Evolutionary conservation across 495 filamentous ascomycete species (phyloP).

Genomic region (Oidiodendron maius): DNA sequence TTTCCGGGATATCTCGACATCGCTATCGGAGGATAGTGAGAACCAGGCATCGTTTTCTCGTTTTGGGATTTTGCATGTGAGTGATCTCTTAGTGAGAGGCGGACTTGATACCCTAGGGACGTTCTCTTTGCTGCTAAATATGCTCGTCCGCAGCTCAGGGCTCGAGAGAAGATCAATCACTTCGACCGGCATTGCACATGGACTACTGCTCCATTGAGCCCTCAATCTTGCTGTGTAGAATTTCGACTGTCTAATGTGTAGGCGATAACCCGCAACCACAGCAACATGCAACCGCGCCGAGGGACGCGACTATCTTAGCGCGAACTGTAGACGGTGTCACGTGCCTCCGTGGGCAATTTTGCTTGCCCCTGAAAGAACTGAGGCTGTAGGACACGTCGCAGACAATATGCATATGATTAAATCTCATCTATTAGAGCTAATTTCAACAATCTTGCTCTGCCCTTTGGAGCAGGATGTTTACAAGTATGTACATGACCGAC

Average conservation of each 20-base stretch:
- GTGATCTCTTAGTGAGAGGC: conserved; percentile 1
- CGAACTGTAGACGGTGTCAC: not conserved
- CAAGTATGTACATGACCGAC: not conserved
- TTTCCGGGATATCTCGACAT: not conserved
- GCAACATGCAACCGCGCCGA: no score
- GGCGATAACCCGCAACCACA: no score
- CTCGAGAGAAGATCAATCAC: conserved; percentile 18
- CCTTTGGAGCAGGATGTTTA: conserved; percentile 2
- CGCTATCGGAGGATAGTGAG: conserved; percentile 10
- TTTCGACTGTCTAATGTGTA: no score
- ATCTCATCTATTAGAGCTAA: not conserved
- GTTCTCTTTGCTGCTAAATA: not conserved
- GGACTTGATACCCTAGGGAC: not conserved
- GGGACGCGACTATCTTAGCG: not conserved
- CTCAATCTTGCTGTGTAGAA: not conserved
- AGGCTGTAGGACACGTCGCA: not conserved
- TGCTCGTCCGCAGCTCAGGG: conserved; percentile 4
- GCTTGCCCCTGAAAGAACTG: not conserved
- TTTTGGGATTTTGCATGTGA: not conserved
- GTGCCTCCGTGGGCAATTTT: not conserved
- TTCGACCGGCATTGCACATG: conserved; percentile 12
- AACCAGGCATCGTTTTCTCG: conserved; percentile 9
- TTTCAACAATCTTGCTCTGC: not conserved
- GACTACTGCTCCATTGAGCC: not conserved
- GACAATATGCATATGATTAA: no score